A percentile compares a stretch with the other conserved stretches of the same genome.
These are phyloP conservation scores for Phylloporus sp. DNA, from an alignment of 768 basidiomycete genomes.

Conservation along the genomic window DNA sequence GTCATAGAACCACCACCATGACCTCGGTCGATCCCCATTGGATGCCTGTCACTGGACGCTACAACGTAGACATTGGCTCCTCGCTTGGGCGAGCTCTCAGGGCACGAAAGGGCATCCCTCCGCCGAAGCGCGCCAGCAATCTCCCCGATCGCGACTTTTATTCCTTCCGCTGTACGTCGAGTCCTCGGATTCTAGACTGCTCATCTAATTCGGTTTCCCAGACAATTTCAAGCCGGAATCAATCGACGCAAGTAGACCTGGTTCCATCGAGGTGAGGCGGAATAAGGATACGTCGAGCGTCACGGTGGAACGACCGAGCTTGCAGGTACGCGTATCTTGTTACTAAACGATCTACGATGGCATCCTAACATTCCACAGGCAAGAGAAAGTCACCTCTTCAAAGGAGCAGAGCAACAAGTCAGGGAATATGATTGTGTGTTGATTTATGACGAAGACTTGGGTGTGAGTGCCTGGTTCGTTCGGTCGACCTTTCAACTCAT, in stretches of 20 bases:
- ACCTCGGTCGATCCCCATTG: conserved; percentile 42
- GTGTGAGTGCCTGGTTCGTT: conserved; percentile 39
- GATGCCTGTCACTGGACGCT: conserved; percentile 57
- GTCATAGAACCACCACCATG: conserved; percentile 35
- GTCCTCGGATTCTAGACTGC: not conserved
- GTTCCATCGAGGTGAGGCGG: conserved; percentile 57
- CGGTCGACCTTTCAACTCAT: conserved; percentile 4
- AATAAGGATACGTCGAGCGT: conserved; percentile 49
- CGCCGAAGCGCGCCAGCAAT: conserved; percentile 35
- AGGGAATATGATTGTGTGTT: conserved; percentile 74
- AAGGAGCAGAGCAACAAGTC: conserved; percentile 51
- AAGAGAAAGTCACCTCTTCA: conserved; percentile 51
- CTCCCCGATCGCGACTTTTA: conserved; percentile 67
- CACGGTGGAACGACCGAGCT: conserved; percentile 59
- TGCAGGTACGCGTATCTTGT: conserved; percentile 41
- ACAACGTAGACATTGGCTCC: conserved; percentile 54
- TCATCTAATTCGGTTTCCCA: conserved; percentile 25
- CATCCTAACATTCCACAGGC: conserved; percentile 30
- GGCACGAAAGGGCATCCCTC: conserved; percentile 54
- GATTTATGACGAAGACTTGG: conserved; percentile 72
- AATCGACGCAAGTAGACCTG: conserved; percentile 60
- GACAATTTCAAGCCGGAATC: conserved; percentile 76
- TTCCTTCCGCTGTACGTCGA: conserved; percentile 65
- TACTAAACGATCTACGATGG: not conserved
- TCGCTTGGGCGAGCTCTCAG: conserved; percentile 65